Percentiles rank a stretch among this genome's conserved stretches.
Conservation (phyloP, 2,329 filamentous ascomycete species). For the Paecilomyces sp. region DNA sequence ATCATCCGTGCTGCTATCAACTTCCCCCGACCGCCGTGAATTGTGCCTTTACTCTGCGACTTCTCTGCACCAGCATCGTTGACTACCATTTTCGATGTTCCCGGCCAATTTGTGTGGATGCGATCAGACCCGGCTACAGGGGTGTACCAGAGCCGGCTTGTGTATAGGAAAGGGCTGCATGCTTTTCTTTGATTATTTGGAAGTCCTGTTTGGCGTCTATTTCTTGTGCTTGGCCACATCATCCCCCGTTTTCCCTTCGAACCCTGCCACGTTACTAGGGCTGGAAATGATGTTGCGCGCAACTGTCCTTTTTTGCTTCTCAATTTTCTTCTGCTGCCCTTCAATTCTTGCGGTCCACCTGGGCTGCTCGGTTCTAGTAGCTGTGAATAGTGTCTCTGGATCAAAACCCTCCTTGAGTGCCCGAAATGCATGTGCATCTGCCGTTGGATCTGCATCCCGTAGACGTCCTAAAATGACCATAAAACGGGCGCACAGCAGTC, state of each 20-base stretch:
- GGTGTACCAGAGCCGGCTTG: slow-evolving; percentile 13
- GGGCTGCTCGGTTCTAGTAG: slow-evolving; percentile 4
- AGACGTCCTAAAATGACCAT: neutral
- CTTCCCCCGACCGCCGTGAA: slow-evolving; percentile 2
- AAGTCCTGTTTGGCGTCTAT: slow-evolving; percentile 11
- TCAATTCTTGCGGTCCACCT: slow-evolving; percentile 10
- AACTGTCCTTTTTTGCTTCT: slow-evolving; percentile 9
- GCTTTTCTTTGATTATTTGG: slow-evolving; percentile 8
- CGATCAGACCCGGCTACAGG: neutral
- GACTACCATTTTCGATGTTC: neutral
- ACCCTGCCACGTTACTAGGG: slow-evolving; percentile 37
- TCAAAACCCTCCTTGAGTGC: neutral
- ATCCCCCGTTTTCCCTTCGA: slow-evolving; percentile 13
- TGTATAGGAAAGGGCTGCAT: slow-evolving; percentile 22
- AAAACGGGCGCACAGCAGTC: too few species aligned
- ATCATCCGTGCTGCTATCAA: slow-evolving; percentile 8
- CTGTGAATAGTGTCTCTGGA: neutral
- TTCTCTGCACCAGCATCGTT: neutral
- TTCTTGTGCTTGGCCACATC: slow-evolving; percentile 17
- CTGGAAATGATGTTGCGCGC: slow-evolving; percentile 19
- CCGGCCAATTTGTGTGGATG: neutral
- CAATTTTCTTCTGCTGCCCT: slow-evolving; percentile 11
- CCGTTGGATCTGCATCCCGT: neutral
- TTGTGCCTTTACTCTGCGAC: neutral
- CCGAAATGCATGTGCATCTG: neutral